These are phyloP conservation scores for Puccinia hordei DNA, from an alignment of 1,284 basidiomycete species.

Conservation along the genomic window DNA sequence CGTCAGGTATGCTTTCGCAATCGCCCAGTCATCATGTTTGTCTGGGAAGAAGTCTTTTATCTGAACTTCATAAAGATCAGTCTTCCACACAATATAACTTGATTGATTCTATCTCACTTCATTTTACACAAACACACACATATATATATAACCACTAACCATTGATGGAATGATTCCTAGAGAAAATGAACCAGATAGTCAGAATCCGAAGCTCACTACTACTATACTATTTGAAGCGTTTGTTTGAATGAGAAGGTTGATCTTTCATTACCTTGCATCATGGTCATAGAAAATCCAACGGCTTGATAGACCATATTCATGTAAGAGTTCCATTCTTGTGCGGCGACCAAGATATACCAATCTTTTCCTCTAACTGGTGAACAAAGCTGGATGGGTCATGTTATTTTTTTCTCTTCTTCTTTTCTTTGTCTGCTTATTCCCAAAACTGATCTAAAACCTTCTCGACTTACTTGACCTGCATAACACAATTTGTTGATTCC, in stretches of 20 bases:
- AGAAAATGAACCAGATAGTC: background rate
- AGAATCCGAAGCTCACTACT: background rate
- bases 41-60: slow-evolving; percentile 47
- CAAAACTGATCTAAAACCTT: background rate
- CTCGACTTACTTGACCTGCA: slow-evolving; percentile 29
- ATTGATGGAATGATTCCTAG: slow-evolving; percentile 47
- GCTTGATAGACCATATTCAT: slow-evolving; percentile 48
- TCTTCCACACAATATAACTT: no score
- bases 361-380: slow-evolving; percentile 45
- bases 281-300: slow-evolving; percentile 46
- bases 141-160: slow-evolving; percentile 13
- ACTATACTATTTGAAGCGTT: background rate
- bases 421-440: no score
- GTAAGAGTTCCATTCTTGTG: slow-evolving; percentile 48
- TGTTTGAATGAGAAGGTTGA: background rate
- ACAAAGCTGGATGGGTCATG: slow-evolving; percentile 17
- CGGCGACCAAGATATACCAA: slow-evolving; percentile 48
- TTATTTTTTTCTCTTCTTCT: background rate
- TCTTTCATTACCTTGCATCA: slow-evolving; percentile 42
- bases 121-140: no score
- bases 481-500: slow-evolving; percentile 43
- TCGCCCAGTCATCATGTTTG: slow-evolving; percentile 44
- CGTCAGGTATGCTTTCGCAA: slow-evolving; percentile 45
- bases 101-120: background rate
- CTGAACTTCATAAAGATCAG: background rate